A percentile compares a stretch with the other conserved stretches of the same genome.
phyloP scores from a whole-genome alignment of 495 filamentous ascomycete species.

The Talaromyces proteolyticus region DNA sequence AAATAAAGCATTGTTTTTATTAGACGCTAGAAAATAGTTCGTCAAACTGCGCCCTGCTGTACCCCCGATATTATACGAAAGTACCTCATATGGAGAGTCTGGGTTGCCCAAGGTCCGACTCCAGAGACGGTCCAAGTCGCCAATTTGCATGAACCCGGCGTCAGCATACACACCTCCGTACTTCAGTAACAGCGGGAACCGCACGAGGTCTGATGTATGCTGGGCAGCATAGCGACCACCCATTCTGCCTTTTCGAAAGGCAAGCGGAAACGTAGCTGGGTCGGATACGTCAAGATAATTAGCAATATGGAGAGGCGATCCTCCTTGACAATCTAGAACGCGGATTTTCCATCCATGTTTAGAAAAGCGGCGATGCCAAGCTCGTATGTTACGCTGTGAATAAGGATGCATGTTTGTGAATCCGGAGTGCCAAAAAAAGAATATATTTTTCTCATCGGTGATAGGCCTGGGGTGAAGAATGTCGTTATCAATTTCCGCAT shows the following conservation, averaged over 20 bases:
- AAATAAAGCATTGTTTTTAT: conserved; percentile 39
- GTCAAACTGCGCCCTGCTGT: conserved; percentile 24
- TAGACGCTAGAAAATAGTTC: conserved; percentile 44
- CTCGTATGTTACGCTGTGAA: conserved; percentile 47
- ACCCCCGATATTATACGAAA: conserved; percentile 36
- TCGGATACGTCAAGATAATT: conserved; percentile 42
- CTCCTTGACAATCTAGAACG: conserved; percentile 36
- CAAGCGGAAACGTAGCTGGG: conserved; percentile 34
- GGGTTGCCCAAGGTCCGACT: conserved; percentile 36
- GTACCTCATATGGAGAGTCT: conserved; percentile 36
- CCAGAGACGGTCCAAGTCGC: conserved; percentile 48
- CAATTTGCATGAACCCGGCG: conserved; percentile 49
- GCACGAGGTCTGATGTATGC: conserved; percentile 51
- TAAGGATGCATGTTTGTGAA: conserved; percentile 42
- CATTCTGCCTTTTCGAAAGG: conserved; percentile 40
- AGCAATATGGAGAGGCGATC: conserved; percentile 38
- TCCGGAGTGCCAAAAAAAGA: conserved; percentile 51
- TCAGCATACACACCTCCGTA: conserved; percentile 54
- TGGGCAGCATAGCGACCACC: conserved; percentile 41
- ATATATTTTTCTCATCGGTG: conserved; percentile 43
- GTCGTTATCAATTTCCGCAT: conserved; percentile 37
- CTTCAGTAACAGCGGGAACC: conserved; percentile 45
- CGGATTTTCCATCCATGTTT: conserved; percentile 46
- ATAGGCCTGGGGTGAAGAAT: conserved; percentile 34
- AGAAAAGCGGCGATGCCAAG: conserved; percentile 48